phyloP scores from a whole-genome alignment of 108 stramenopile genomes.

The Pseudonitzschia pungens region DNA sequence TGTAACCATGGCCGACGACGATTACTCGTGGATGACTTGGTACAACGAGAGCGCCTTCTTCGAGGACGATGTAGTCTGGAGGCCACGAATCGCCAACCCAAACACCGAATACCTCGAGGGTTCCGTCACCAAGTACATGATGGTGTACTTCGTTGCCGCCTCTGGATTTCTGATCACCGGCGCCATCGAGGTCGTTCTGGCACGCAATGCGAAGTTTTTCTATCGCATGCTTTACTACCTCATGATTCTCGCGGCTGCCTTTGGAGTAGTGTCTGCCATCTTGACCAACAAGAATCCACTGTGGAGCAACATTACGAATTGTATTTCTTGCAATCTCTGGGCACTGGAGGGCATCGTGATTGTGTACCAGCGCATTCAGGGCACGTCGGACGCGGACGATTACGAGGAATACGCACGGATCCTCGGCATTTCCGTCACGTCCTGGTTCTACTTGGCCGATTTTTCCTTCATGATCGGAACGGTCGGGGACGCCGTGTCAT shows the following conservation, averaged over 20 bases:
- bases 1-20: constrained; percentile 3
- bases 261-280: background rate
- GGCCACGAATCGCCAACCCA: background rate
- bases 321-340: constrained; percentile 4
- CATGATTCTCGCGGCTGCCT: constrained; percentile 13
- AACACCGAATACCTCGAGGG: background rate
- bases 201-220: background rate
- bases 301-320: constrained; percentile 6
- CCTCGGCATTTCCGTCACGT: background rate
- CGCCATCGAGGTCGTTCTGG: background rate
- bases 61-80: constrained; percentile 1
- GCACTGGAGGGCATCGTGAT: background rate
- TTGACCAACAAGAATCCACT: background rate
- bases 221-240: background rate
- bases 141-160: constrained; percentile 8
- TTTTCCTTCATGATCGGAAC: constrained; percentile 18
- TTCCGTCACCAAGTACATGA: constrained; percentile 7
- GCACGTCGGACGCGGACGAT: background rate
- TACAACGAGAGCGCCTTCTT: background rate
- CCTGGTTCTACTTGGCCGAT: constrained; percentile 6
- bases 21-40: constrained; percentile 13
- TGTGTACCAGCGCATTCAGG: background rate
- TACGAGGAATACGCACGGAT: background rate
- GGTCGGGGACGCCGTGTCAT: constrained; percentile 1
- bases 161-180: constrained; percentile 4